These are phyloP conservation scores for Populus tomentosa DNA, from an alignment of 441 rosid genomes.

Conservation along the genomic window DNA sequence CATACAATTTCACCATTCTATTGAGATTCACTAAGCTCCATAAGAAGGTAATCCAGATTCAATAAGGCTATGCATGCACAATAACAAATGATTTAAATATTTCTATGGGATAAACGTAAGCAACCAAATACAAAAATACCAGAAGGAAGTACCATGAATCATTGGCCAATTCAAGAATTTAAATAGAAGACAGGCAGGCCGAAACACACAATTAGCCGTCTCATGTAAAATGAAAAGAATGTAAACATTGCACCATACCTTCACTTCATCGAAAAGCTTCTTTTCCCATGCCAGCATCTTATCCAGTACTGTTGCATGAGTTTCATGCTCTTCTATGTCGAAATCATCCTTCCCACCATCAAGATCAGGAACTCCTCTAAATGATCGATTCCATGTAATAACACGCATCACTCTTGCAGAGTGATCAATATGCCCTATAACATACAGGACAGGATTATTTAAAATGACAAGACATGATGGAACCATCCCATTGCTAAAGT, in stretches of 20 bases:
- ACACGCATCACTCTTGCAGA: constrained; percentile 91
- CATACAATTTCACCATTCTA: not conserved
- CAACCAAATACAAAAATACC: not conserved
- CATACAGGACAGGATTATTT: not conserved
- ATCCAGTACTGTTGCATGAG: constrained; percentile 92
- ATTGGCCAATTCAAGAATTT: not conserved
- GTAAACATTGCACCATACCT: constrained; percentile 40
- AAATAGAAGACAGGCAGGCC: not conserved
- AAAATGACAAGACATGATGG: not conserved
- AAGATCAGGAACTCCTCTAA: constrained; percentile 46
- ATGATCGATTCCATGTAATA: constrained; percentile 93
- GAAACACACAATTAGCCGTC: not conserved
- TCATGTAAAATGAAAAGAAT: not conserved
- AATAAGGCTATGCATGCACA: not conserved
- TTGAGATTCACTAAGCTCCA: not conserved
- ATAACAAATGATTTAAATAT: not conserved
- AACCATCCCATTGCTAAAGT: not conserved
- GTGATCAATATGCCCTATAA: constrained; percentile 85
- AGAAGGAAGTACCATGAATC: not conserved
- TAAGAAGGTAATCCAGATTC: not conserved
- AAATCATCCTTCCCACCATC: constrained; percentile 68
- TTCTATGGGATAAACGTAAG: not conserved
- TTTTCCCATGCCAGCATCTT: constrained; percentile 96
- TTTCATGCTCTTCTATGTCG: constrained; percentile 73
- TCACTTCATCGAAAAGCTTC: constrained; percentile 94